Evolutionary conservation across 768 basidiomycete genomes (phyloP), one percentile per base, ranked within the genome.

Genomic region (Rhodotorula kratochvilovae): DNA sequence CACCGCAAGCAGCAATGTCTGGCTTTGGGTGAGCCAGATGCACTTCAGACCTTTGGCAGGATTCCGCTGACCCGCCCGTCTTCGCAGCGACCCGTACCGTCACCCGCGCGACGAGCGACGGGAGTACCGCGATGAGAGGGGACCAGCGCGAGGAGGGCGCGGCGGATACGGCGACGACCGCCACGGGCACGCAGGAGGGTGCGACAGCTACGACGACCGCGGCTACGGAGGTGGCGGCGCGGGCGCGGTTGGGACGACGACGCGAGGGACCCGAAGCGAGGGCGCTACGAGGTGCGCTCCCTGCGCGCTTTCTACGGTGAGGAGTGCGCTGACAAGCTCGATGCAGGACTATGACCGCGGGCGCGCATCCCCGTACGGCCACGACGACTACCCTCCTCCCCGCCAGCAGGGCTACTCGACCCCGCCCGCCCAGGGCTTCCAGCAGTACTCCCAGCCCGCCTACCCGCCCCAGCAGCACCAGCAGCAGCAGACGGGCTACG

Each of bases 121-220:
- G 3, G 33, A 35, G 35, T 29, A 53, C 48, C 61, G 31, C 33
- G 57, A 46, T 11, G 46, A 35, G 8, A 12, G 63, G 29, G 33
- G 55, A 0, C 33, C 25, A 36, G 36, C 2, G 8, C 19, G 42
- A 11, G 36, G 61, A 42, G 62, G 39, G 6, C 21, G 62, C 5
- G 51, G 62, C 7, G 33, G 45, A 19, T 35, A 36, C 31, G 16
- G n/a, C 39, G 39, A 17, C 42, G 81, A 89, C 89, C 81, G n/a
- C 19, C 29, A 71, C 31, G 36, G 35, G 21, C 51, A 33, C 12
- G 39, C 43, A 8, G 67, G 39, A 1, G 46, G 31, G 15, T 27
- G 70, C 1, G 61, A 59, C 25, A 23, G 27, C 48, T 8, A 25
- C 19, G 29, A 64, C 57, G 43, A 63, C 23, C 56, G 62, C 19